Percentiles rank a stretch among this genome's conserved stretches.
These are phyloP conservation scores for Termitomyces sp. DNA, from an alignment of 768 basidiomycete genomes.

Conservation along the genomic window DNA sequence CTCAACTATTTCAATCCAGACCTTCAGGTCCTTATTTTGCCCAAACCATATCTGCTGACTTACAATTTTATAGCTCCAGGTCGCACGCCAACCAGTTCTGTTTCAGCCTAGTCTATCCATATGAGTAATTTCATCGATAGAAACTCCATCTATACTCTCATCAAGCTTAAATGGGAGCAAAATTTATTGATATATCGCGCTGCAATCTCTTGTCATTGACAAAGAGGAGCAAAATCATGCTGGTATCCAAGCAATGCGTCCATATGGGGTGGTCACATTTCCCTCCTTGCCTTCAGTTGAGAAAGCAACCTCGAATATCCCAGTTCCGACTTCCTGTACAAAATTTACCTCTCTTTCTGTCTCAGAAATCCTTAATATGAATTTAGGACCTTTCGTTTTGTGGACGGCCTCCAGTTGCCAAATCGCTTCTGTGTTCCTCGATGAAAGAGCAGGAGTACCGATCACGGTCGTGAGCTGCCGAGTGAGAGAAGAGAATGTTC, in stretches of 20 bases:
- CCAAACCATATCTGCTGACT: too few relatives aligned
- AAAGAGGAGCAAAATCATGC: not conserved
- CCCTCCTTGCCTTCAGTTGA: slow-evolving; percentile 32
- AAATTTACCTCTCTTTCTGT: slow-evolving; percentile 33
- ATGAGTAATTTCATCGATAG: not conserved
- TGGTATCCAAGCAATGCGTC: slow-evolving; percentile 42
- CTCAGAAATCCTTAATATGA: slow-evolving; percentile 35
- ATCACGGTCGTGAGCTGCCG: slow-evolving; percentile 47
- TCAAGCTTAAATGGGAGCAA: not conserved
- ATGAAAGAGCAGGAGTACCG: slow-evolving; percentile 34
- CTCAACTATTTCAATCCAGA: too few relatives aligned
- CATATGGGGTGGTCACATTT: slow-evolving; percentile 42
- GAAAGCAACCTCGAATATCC: slow-evolving; percentile 56
- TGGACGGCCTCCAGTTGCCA: slow-evolving; percentile 43
- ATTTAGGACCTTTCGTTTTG: slow-evolving; percentile 12
- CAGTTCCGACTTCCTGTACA: slow-evolving; percentile 25
- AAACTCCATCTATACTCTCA: not conserved
- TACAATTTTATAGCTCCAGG: not conserved
- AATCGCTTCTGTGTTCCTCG: slow-evolving; percentile 20
- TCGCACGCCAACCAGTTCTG: not conserved
- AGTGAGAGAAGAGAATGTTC: slow-evolving; percentile 27
- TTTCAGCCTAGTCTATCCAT: too few relatives aligned
- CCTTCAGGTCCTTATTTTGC: too few relatives aligned
- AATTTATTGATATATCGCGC: not conserved
- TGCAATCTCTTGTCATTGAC: not conserved